These are phyloP conservation scores for Coemansia sp. DNA, from an alignment of 192 early-diverging fungal species.

Conservation along the genomic window DNA sequence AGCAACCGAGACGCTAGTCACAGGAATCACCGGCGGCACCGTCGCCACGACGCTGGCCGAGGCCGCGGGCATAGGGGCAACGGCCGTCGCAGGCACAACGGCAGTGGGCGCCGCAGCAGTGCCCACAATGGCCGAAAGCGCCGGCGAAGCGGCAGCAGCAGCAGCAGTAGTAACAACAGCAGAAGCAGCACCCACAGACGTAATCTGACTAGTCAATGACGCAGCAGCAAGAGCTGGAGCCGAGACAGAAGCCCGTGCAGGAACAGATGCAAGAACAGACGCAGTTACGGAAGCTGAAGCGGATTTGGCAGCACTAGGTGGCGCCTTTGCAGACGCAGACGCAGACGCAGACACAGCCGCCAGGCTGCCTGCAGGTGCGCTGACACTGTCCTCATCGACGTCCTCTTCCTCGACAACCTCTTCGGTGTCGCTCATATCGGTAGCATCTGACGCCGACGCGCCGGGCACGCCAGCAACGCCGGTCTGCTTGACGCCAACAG, in stretches of 20 bases:
- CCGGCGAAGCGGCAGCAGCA: not conserved
- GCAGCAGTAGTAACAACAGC: not conserved
- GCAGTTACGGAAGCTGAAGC: not conserved
- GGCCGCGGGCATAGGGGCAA: not conserved
- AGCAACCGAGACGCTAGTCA: not conserved
- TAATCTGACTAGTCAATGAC: too few species aligned
- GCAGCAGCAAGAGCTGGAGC: not conserved
- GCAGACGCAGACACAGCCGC: not conserved
- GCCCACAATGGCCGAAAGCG: not conserved
- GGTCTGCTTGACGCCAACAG: not conserved
- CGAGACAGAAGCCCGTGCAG: not conserved
- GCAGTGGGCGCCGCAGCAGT: not conserved
- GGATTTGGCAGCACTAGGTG: slow-evolving; percentile 1
- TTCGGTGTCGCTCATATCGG: not conserved
- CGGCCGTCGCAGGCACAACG: not conserved
- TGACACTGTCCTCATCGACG: slow-evolving; percentile 11
- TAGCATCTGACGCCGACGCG: slow-evolving; percentile 3
- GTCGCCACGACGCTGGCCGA: not conserved
- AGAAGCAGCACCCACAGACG: not conserved
- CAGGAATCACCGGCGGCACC: not conserved
- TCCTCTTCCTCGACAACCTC: slow-evolving; percentile 28
- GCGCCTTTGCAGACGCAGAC: not conserved
- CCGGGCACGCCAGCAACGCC: not conserved
- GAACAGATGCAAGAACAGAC: not conserved
- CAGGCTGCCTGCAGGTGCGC: slow-evolving; percentile 1